Percentiles rank a stretch among this genome's conserved stretches.
Evolutionary conservation across 371 early-diverging fungal genomes (phyloP).

Genomic region (Mortierella sp.): DNA sequence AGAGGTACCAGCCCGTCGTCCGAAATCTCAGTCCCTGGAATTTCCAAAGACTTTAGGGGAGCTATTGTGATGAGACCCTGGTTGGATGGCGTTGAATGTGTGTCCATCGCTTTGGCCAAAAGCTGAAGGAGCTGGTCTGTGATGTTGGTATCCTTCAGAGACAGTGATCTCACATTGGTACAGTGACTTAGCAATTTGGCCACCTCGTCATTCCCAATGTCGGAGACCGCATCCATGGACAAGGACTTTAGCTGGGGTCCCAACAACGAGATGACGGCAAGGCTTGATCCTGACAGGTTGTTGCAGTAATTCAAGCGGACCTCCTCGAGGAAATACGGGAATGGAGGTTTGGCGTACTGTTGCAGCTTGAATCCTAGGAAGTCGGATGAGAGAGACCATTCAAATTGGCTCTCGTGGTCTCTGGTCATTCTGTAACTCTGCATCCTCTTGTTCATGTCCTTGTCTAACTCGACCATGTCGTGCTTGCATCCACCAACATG

Average conservation of each 20-base stretch:
- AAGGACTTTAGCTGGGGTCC: constrained; percentile 25
- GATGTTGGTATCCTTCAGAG: constrained; percentile 19
- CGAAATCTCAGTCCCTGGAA: too few relatives aligned
- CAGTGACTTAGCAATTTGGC: constrained; percentile 10
- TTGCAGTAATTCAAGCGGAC: constrained; percentile 19
- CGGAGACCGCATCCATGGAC: constrained; percentile 18
- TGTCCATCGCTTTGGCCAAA: constrained; percentile 1
- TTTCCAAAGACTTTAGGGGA: too few relatives aligned
- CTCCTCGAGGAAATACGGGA: constrained; percentile 23
- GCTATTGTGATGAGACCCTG: not conserved
- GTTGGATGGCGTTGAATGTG: not conserved
- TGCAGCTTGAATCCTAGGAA: constrained; percentile 20
- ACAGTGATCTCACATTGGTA: constrained; percentile 12
- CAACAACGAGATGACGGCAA: constrained; percentile 8
- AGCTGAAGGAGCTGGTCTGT: constrained; percentile 11
- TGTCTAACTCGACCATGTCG: too few relatives aligned
- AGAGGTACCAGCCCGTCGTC: constrained; percentile 8
- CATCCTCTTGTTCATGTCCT: too few relatives aligned
- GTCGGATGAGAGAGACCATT: constrained; percentile 6
- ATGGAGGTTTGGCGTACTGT: constrained; percentile 30
- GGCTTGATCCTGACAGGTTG: constrained; percentile 9
- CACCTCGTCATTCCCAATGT: constrained; percentile 4
- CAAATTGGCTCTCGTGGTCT: too few relatives aligned
- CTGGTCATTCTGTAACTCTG: too few relatives aligned
- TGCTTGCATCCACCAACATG: too few relatives aligned